phyloP scores from a whole-genome alignment of 2,329 filamentous ascomycete genomes.

The Penicillium sp. region DNA sequence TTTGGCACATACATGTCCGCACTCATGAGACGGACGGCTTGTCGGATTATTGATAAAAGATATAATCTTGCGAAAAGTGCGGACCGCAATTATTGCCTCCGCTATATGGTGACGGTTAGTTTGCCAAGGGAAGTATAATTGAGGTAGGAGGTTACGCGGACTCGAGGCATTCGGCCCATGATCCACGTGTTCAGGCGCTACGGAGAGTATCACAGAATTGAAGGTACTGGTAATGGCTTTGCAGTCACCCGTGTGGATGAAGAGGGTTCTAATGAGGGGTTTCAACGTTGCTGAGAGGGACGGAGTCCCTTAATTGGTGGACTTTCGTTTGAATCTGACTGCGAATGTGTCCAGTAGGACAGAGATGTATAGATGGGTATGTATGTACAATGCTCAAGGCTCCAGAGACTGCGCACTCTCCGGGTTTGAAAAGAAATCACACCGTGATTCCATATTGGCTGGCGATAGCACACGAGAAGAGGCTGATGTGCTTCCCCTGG shows the following conservation, averaged over 20 bases:
- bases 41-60: too few relatives aligned
- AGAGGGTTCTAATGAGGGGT: not conserved
- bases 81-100: too few relatives aligned
- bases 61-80: too few relatives aligned
- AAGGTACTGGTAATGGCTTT: not conserved
- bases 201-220: not conserved
- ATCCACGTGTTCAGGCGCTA: not conserved
- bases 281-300: not conserved
- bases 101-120: too few relatives aligned
- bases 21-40: too few relatives aligned
- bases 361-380: too few relatives aligned
- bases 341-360: too few relatives aligned
- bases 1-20: too few relatives aligned
- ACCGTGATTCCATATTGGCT: not conserved
- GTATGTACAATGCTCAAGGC: not conserved
- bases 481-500: not conserved
- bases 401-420: not conserved
- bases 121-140: not conserved
- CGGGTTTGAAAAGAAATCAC: not conserved
- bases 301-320: not conserved
- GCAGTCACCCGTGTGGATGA: too few relatives aligned
- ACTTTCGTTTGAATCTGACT: too few relatives aligned
- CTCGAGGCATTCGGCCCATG: not conserved
- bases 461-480: not conserved
- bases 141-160: not conserved